These are phyloP conservation scores for Tylopilus felleus DNA, from an alignment of 768 basidiomycete genomes.

Conservation along the genomic window DNA sequence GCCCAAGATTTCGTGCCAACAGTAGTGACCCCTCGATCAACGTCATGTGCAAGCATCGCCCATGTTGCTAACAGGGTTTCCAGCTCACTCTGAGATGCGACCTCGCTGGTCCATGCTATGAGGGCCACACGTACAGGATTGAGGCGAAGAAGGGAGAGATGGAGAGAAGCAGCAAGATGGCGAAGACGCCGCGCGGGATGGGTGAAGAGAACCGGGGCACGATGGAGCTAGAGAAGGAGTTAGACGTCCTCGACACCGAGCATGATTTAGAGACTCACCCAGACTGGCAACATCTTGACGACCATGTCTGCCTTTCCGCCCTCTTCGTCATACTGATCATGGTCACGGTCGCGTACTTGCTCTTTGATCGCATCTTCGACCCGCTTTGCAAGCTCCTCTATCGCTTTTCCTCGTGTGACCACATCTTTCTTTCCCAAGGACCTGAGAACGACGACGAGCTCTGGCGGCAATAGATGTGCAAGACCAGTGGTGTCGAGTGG, in stretches of 20 bases:
- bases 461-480: constrained; percentile 68
- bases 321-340: constrained; percentile 3
- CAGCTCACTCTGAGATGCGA: constrained; percentile 45
- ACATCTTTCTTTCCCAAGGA: constrained; percentile 86
- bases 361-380: constrained; percentile 50
- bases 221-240: constrained; percentile 61
- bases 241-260: constrained; percentile 2
- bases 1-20: constrained; percentile 56
- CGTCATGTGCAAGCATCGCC: constrained; percentile 68
- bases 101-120: constrained; percentile 47
- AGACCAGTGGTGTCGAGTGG: constrained; percentile 85
- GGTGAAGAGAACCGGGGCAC: constrained; percentile 75
- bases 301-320: constrained; percentile 29
- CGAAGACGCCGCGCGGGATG: constrained; percentile 79
- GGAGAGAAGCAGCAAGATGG: constrained; percentile 54
- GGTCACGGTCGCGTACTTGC: constrained; percentile 33
- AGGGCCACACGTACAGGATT: constrained; percentile 46
- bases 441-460: constrained; percentile 77
- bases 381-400: constrained; percentile 80
- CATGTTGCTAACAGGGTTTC: constrained; percentile 68
- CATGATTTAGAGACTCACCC: constrained; percentile 55
- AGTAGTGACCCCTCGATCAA: constrained; percentile 58
- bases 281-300: constrained; percentile 77
- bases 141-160: constrained; percentile 62
- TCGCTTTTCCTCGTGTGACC: constrained; percentile 76